Evolutionary conservation across 345 rosid genomes (phyloP).

Genomic region (Rhizophora apiculata): DNA sequence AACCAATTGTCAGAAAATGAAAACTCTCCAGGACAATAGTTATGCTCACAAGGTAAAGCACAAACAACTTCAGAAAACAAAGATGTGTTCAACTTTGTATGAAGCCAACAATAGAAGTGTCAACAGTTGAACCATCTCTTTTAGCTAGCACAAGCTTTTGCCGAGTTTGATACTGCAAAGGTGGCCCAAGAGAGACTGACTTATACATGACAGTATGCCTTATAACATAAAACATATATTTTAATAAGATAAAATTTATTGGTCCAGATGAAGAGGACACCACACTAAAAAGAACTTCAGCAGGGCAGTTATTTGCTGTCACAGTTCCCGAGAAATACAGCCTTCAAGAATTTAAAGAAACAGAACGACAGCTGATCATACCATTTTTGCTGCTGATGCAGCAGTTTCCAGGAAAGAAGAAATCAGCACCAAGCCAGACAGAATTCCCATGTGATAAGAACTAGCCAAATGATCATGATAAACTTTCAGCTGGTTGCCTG

Average conservation of each 20-base stretch:
- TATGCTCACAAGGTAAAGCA: neutral
- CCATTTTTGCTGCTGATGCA: slow-evolving; percentile 49
- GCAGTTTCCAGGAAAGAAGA: slow-evolving; percentile 63
- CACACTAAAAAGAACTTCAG: too few relatives aligned
- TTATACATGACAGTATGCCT: too few relatives aligned
- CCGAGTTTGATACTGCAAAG: neutral
- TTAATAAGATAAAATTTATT: too few relatives aligned
- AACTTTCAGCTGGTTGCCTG: slow-evolving; percentile 43
- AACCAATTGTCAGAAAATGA: neutral
- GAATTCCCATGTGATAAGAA: slow-evolving; percentile 79
- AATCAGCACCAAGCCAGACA: slow-evolving; percentile 74
- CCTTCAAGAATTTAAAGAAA: neutral
- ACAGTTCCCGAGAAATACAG: neutral
- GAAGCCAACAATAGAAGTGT: neutral
- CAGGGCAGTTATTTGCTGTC: too few relatives aligned
- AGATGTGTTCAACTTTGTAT: neutral
- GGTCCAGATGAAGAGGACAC: too few relatives aligned
- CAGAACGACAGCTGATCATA: slow-evolving; percentile 23
- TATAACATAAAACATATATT: too few relatives aligned
- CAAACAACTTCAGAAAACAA: neutral
- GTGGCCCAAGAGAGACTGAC: too few relatives aligned
- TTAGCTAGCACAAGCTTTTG: neutral
- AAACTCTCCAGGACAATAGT: too few relatives aligned
- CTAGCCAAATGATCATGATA: slow-evolving; percentile 84
- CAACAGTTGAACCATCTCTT: neutral